Base-by-base conservation (phyloP, 257 asterid genomes). In the Forsythia viridissima region DNA sequence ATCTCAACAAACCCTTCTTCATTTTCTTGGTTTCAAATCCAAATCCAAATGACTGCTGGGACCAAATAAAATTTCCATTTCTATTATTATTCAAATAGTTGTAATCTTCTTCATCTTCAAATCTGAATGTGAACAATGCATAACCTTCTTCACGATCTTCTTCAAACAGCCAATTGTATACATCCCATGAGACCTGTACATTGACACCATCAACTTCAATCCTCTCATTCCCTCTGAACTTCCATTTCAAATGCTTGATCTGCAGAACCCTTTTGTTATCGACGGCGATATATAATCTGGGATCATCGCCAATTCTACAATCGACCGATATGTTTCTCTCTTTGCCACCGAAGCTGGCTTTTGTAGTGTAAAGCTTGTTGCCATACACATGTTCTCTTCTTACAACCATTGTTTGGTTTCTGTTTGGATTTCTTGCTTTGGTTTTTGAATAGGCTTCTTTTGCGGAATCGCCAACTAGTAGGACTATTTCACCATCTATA, bases 181-280 rank as follows among this genome's bases (percentile, higher is more conserved):
- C 92, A 67, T 90, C 94, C 94, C 94, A 90, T 18, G 94, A 90
- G 3, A 90, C 79, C 63, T 80, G 85, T 3, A 90, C 82, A 3
- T 72, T 70, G 34, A 81, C 46, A 0, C 94, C 94, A 30, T 84
- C 91, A 16, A 87, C 82, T 71, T 88, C 91, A 37, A 90, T 69
- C 18, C 85, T 78, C 71, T 90, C 90, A 71, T 86, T 90, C 24
- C 94, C 94, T 70, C 94, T 84, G 84, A 90, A 90, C 71, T 90
- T 90, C 94, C 94, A 90, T 30, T 84, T 90, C 72, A 90, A 66
- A 38, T 87, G 92, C 87, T 88, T 90, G 7, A 90, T 82, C 73
- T 87, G 85, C 71, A 90, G 57, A 12, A 80, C 85, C 82, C 80
- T 80, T 73, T 85, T 76, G 69, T 72, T 74, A 73, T 85, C 91